phyloP scores from a whole-genome alignment of 176 grass and related monocot genomes.

The Coix lacrymajobi region DNA sequence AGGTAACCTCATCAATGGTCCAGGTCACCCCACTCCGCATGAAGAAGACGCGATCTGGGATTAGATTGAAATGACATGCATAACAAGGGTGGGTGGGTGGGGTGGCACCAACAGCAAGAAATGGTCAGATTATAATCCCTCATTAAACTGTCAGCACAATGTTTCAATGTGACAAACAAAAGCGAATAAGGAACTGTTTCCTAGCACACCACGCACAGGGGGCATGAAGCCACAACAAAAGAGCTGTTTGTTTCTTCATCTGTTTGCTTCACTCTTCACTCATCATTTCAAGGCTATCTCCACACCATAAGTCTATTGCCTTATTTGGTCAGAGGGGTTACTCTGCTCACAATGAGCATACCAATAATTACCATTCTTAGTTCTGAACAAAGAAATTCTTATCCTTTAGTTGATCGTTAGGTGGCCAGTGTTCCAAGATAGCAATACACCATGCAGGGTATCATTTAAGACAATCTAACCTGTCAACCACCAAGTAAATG shows the following conservation, averaged over 20 bases:
- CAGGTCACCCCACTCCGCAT: not conserved
- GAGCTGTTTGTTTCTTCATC: no score
- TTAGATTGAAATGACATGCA: not conserved
- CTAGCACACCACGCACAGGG: not conserved
- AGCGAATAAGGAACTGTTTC: conserved; percentile 5
- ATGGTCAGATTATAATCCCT: not conserved
- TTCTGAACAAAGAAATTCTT: conserved; percentile 1
- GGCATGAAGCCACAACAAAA: not conserved
- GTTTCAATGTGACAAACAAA: conserved; percentile 10
- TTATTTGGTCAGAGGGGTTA: not conserved
- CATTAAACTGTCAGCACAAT: not conserved
- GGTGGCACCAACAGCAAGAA: not conserved
- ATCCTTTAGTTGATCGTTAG: not conserved
- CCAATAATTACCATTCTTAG: not conserved
- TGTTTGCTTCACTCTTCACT: not conserved
- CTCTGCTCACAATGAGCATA: not conserved
- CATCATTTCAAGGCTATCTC: not conserved
- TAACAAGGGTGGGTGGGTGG: no score
- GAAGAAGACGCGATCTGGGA: not conserved
- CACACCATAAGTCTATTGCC: not conserved
- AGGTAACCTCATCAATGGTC: not conserved
- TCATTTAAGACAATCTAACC: not conserved
- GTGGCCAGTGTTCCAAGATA: not conserved
- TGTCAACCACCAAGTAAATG: not conserved
- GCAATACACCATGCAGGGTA: not conserved